These are phyloP conservation scores for Trichoderma atroviride DNA, from an alignment of 2,329 filamentous ascomycete species.

Conservation along the genomic window DNA sequence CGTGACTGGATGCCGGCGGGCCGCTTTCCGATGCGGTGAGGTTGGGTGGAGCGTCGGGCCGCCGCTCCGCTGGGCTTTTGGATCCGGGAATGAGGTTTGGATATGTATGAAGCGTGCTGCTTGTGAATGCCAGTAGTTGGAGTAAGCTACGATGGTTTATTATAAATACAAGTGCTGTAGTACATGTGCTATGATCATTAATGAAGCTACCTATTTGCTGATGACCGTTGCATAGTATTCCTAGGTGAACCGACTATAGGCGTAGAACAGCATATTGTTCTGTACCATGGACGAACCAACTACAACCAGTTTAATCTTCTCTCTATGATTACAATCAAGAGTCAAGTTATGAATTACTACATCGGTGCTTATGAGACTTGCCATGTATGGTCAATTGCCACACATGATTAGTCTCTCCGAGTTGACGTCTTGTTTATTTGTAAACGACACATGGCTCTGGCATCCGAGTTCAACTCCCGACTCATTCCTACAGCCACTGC, in stretches of 20 bases:
- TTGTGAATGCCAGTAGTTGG: background rate
- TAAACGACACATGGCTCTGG: background rate
- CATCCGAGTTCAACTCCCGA: background rate
- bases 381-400: background rate
- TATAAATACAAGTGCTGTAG: background rate
- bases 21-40: background rate
- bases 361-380: background rate
- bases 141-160: background rate
- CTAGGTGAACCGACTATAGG: background rate
- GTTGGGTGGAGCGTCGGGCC: constrained; percentile 5
- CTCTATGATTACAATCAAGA: background rate
- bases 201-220: background rate
- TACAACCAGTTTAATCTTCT: background rate
- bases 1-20: constrained; percentile 5
- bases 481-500: background rate
- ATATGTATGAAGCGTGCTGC: background rate
- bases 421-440: background rate
- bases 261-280: background rate
- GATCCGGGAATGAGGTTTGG: no score
- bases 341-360: background rate
- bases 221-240: background rate
- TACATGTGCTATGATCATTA: background rate
- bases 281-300: background rate
- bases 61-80: background rate
- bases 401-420: background rate